Evolutionary conservation across 1,139 yeast species (phyloP).

Genomic region (Zygoascus sp.): DNA sequence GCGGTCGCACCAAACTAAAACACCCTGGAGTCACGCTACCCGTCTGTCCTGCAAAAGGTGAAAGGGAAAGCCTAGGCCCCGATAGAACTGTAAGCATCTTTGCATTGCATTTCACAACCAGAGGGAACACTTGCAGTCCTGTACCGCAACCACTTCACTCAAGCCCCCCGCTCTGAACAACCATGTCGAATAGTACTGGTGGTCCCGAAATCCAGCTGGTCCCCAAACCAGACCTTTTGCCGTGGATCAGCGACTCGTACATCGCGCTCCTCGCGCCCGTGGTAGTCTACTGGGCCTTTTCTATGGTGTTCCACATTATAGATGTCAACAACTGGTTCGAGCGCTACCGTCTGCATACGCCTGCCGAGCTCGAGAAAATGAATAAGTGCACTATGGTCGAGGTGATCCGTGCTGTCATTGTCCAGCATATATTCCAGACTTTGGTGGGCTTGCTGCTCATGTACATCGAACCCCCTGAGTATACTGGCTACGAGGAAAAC

Average conservation of each 20-base stretch:
- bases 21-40: too few species aligned
- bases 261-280: slow-evolving; percentile 73
- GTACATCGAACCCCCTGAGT: slow-evolving; percentile 55
- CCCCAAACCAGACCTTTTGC: slow-evolving; percentile 36
- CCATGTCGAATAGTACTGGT: slow-evolving; percentile 4
- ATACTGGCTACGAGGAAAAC: slow-evolving; percentile 68
- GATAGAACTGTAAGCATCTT: too few species aligned
- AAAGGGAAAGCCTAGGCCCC: too few species aligned
- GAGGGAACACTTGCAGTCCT: too few species aligned
- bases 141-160: too few species aligned
- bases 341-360: slow-evolving; percentile 82
- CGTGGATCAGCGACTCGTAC: slow-evolving; percentile 67
- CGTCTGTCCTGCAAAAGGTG: too few species aligned
- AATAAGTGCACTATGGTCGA: slow-evolving; percentile 68
- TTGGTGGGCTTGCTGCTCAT: slow-evolving; percentile 56
- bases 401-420: slow-evolving; percentile 73
- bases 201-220: slow-evolving; percentile 18
- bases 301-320: slow-evolving; percentile 66
- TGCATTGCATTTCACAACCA: too few species aligned
- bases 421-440: slow-evolving; percentile 83
- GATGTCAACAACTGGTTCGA: slow-evolving; percentile 75
- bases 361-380: slow-evolving; percentile 70
- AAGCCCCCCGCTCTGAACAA: not conserved
- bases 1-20: too few species aligned
- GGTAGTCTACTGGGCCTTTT: slow-evolving; percentile 76